Base-by-base conservation (phyloP, 441 rosid genomes). In the Arabidopsis hybrid region DNA sequence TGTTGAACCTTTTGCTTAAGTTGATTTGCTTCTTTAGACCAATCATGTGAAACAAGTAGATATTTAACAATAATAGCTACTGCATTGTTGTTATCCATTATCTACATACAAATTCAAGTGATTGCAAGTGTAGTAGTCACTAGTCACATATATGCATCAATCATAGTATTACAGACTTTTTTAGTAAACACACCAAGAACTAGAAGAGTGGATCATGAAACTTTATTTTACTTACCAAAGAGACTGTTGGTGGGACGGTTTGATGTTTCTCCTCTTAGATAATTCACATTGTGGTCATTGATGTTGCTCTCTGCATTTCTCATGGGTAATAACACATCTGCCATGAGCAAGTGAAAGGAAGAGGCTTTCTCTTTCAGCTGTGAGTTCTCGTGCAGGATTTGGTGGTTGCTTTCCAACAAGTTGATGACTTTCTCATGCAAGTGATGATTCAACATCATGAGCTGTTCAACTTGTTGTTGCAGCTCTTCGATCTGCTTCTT, bases 401-500 rank as follows among this genome's bases (percentile, higher is more conserved):
- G 86, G 31, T 90, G 90, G 77, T 90, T 89, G 79, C 69, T 84
- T 63, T 92, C 96, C 71, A 89, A 51, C 78, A 89, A 80, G 39
- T 71, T 71, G 63, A 92, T 83, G 29, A 92, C 82, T 88, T 89
- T 88, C 72, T 92, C 88, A 1, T 88, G 85, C 58, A 92, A 84
- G 65, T 89, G 91, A 61, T 81, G 80, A 60, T 92, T 90, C 76
- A 78, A 49, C 4, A 72, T 69, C 74, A 85, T 83, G 26, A 86
- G 87, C 16, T 85, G 95, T 78, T 84, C 74, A 8, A 92, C 91
- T 56, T 89, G 93, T 10, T 47, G 70, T 55, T 87, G 91, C 29
- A 92, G 87, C 79, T 86, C 97, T 80, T 90, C 89, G 10, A 92
- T 83, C 51, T 84, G 95, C 80, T 77, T 87, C 85, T 88, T 90